phyloP scores from a whole-genome alignment of 805 yeast species.

The Torulaspora indica region DNA sequence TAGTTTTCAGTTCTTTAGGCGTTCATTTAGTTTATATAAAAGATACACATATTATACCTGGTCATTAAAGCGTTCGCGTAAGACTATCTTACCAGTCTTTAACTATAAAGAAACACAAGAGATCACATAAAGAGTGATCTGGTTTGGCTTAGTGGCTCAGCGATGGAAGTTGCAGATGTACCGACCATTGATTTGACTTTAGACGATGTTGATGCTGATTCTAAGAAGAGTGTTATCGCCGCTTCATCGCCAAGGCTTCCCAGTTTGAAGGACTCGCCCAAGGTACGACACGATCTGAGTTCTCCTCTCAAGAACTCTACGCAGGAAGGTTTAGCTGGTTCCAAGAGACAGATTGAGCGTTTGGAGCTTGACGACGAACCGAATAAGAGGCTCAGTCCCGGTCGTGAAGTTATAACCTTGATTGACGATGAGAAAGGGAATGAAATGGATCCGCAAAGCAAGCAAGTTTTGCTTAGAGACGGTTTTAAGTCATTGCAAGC shows the following conservation, averaged over 20 bases:
- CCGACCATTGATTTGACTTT: constrained; percentile 24
- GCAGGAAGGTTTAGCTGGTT: neutral
- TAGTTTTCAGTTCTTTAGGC: constrained; percentile 6
- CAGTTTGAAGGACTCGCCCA: neutral
- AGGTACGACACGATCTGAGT: constrained; percentile 4
- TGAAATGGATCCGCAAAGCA: neutral
- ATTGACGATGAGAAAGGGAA: constrained; percentile 7
- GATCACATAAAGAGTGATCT: too few species aligned
- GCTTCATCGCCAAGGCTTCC: constrained; percentile 2
- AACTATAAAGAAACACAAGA: neutral
- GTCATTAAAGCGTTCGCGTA: neutral
- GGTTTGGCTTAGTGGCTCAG: neutral
- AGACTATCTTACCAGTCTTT: too few species aligned
- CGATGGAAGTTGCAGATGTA: constrained; percentile 9
- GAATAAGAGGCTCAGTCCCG: constrained; percentile 1
- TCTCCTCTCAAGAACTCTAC: constrained; percentile 9
- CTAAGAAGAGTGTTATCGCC: neutral
- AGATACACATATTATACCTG: neutral
- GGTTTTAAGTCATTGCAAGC: constrained; percentile 17
- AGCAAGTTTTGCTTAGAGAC: constrained; percentile 15
- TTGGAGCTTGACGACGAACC: constrained; percentile 1
- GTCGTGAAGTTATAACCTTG: constrained; percentile 8
- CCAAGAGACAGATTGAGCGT: neutral
- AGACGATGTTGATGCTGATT: constrained; percentile 5
- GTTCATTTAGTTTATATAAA: neutral